phyloP scores from a whole-genome alignment of 1,284 basidiomycete genomes.

The Polyporus tsugae region DNA sequence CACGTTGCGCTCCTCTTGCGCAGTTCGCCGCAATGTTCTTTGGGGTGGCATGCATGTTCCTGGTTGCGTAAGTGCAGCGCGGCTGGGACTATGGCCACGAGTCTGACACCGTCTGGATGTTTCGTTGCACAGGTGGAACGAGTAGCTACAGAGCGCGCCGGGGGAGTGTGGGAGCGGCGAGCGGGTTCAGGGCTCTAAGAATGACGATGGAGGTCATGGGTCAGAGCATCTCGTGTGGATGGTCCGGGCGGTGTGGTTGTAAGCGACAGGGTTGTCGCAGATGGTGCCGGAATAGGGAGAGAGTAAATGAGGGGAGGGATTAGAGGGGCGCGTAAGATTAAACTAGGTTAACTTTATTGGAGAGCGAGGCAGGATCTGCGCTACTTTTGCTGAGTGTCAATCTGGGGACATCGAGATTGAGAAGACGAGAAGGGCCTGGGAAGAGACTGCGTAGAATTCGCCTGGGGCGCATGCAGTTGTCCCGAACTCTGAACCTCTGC shows the following conservation, averaged over 20 bases:
- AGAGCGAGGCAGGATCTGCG: slow-evolving; percentile 19
- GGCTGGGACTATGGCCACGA: not conserved
- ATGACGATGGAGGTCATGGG: slow-evolving; percentile 10
- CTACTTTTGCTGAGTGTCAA: slow-evolving; percentile 16
- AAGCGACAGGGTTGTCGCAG: slow-evolving; percentile 11
- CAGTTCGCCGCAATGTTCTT: slow-evolving; percentile 91
- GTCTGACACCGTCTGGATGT: slow-evolving; percentile 1
- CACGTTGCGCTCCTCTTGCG: slow-evolving; percentile 18
- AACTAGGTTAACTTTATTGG: slow-evolving; percentile 24
- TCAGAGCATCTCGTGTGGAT: slow-evolving; percentile 6
- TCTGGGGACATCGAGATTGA: slow-evolving; percentile 22
- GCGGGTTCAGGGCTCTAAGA: no score
- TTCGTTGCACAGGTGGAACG: slow-evolving; percentile 75
- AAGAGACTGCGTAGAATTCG: slow-evolving; percentile 9
- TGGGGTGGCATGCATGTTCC: slow-evolving; percentile 88
- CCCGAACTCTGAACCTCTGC: slow-evolving; percentile 15
- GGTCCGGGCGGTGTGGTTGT: slow-evolving; percentile 7
- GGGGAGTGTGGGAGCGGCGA: no score
- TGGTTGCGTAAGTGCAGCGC: slow-evolving; percentile 76
- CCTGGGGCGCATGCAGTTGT: slow-evolving; percentile 7
- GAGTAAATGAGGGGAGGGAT: slow-evolving; percentile 3
- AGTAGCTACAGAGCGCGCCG: slow-evolving; percentile 54
- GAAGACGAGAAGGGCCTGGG: slow-evolving; percentile 29
- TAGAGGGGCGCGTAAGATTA: slow-evolving; percentile 7
- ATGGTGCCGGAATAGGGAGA: slow-evolving; percentile 10